phyloP scores from a whole-genome alignment of 164 flowering plant genomes.

The Chimonanthus salicifolius region DNA sequence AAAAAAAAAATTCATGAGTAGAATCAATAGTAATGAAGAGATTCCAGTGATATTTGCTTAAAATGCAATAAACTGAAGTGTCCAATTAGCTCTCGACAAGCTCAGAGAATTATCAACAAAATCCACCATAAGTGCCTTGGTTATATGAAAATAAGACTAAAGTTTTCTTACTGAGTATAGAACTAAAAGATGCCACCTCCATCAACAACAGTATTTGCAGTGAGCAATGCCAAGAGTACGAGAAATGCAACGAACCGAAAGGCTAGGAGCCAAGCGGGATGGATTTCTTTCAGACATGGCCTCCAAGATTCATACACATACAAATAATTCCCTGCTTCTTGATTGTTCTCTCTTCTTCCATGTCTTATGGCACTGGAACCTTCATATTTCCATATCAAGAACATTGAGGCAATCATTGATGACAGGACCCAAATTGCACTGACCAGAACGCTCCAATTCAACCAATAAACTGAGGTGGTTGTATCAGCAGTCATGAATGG shows the following conservation, averaged over 20 bases:
- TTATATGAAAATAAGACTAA: not conserved
- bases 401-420: constrained; percentile 33
- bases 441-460: constrained; percentile 77
- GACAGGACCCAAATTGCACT: constrained; percentile 57
- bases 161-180: constrained; percentile 80
- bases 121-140: not conserved
- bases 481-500: constrained; percentile 60
- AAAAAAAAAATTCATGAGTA: no score
- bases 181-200: constrained; percentile 67
- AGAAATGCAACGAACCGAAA: constrained; percentile 59
- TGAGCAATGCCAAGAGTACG: constrained; percentile 45
- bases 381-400: constrained; percentile 60
- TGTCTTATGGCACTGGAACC: constrained; percentile 18
- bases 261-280: constrained; percentile 84
- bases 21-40: no score
- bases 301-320: constrained; percentile 84
- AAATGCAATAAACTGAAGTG: not conserved
- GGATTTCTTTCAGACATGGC: constrained; percentile 70
- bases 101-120: no score
- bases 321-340: constrained; percentile 26
- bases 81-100: not conserved
- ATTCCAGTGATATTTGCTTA: no score
- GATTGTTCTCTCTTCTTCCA: constrained; percentile 16
- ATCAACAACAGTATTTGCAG: constrained; percentile 42
- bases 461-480: constrained; percentile 61